Percentiles rank a stretch among this genome's conserved stretches.
These are phyloP conservation scores for Mortierella sp. DNA, from an alignment of 371 early-diverging fungal genomes.

Conservation along the genomic window DNA sequence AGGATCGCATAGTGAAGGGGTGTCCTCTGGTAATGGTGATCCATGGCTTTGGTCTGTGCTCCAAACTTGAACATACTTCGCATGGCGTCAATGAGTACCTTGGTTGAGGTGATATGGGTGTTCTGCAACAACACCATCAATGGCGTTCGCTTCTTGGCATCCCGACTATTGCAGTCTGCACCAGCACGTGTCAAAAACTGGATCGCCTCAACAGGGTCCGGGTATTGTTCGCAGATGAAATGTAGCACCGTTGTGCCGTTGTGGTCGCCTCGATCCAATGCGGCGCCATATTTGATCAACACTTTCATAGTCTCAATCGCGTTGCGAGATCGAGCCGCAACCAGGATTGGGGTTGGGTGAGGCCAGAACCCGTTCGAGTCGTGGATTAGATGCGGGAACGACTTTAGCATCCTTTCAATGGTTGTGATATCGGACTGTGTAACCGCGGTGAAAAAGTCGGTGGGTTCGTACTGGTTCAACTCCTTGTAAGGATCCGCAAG, in stretches of 20 bases:
- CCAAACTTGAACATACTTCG: constrained; percentile 41
- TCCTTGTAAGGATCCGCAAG: constrained; percentile 51
- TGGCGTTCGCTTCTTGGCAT: constrained; percentile 51
- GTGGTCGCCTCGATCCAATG: constrained; percentile 37
- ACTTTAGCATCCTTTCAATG: constrained; percentile 32
- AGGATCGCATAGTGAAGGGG: constrained; percentile 46
- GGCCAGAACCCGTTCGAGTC: constrained; percentile 47
- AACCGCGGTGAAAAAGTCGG: constrained; percentile 48
- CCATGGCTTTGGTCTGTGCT: constrained; percentile 26
- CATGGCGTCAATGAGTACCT: constrained; percentile 39
- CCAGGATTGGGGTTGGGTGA: constrained; percentile 37
- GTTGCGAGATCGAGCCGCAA: constrained; percentile 41
- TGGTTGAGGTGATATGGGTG: constrained; percentile 27
- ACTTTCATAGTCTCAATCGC: constrained; percentile 47
- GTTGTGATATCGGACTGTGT: constrained; percentile 34
- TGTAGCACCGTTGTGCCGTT: constrained; percentile 45
- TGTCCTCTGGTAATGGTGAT: constrained; percentile 33
- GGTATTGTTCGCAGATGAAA: constrained; percentile 45
- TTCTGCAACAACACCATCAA: constrained; percentile 45
- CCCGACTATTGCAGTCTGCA: constrained; percentile 46
- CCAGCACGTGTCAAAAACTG: constrained; percentile 37
- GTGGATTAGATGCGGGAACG: constrained; percentile 30
- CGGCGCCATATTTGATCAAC: constrained; percentile 32
- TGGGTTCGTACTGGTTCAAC: constrained; percentile 29
- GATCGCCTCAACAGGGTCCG: constrained; percentile 39